A percentile compares a stretch with the other conserved stretches of the same genome.
Evolutionary conservation across 441 rosid species (phyloP).

Genomic region (Jatropha multifida): DNA sequence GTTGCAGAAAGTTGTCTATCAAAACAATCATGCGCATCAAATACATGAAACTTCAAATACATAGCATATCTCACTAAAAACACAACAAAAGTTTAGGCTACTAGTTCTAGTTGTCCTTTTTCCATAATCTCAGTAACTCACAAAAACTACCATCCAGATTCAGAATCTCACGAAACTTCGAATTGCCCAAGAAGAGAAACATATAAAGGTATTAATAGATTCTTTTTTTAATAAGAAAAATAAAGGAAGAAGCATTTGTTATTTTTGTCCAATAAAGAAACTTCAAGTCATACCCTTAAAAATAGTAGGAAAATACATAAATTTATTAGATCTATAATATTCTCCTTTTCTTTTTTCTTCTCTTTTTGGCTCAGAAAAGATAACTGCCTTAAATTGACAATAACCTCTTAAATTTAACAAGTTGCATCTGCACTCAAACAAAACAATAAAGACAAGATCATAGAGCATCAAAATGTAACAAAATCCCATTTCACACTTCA

Average conservation of each 20-base stretch:
- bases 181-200: not conserved
- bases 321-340: not conserved
- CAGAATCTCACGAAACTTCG: not conserved
- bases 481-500: not conserved
- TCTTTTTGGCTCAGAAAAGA: not conserved
- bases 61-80: not conserved
- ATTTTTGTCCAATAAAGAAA: not conserved
- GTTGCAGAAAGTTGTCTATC: not conserved
- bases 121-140: too few relatives aligned
- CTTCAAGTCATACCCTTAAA: not conserved
- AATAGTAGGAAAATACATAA: not conserved
- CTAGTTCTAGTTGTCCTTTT: not conserved
- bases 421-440: not conserved
- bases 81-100: not conserved
- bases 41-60: not conserved
- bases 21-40: not conserved
- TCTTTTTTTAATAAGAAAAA: too few relatives aligned
- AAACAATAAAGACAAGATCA: not conserved
- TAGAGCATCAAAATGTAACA: not conserved
- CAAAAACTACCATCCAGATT: not conserved
- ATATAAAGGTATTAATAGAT: not conserved
- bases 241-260: not conserved
- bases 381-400: not conserved
- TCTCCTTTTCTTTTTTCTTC: too few relatives aligned
- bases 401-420: constrained; percentile 4